These are phyloP conservation scores for Noccaea bulbosa DNA, from an alignment of 345 rosid genomes.

Conservation along the genomic window DNA sequence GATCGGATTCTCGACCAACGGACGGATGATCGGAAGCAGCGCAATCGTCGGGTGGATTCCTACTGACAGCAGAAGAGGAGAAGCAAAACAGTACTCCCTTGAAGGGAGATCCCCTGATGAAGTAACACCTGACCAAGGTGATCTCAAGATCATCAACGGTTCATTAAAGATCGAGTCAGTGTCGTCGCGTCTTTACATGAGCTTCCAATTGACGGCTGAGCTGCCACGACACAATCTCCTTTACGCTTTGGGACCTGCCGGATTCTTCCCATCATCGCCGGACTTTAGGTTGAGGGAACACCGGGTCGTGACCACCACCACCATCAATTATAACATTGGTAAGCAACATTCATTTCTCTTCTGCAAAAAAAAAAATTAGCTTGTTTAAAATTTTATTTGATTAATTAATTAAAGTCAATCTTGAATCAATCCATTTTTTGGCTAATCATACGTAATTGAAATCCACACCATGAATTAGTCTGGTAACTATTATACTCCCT, in stretches of 20 bases:
- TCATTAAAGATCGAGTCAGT: constrained; percentile 51
- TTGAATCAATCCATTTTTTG: constrained; percentile 15
- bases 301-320: constrained; percentile 50
- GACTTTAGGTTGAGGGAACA: constrained; percentile 55
- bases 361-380: not conserved
- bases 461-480: not conserved
- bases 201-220: constrained; percentile 57
- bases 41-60: constrained; percentile 85
- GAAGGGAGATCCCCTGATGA: constrained; percentile 44
- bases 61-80: constrained; percentile 24
- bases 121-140: constrained; percentile 65
- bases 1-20: constrained; percentile 72
- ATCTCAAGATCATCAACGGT: constrained; percentile 42
- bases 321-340: constrained; percentile 69
- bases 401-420: constrained; percentile 11
- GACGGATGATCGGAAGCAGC: constrained; percentile 70
- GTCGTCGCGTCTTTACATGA: constrained; percentile 63
- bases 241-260: constrained; percentile 64
- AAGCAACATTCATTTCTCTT: not conserved
- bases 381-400: constrained; percentile 3
- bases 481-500: not conserved
- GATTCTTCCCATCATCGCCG: constrained; percentile 55
- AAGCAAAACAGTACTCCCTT: constrained; percentile 56
- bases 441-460: not conserved
- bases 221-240: constrained; percentile 53